Conservation (phyloP, 2,329 filamentous ascomycete species). For the Fusarium sp. region DNA sequence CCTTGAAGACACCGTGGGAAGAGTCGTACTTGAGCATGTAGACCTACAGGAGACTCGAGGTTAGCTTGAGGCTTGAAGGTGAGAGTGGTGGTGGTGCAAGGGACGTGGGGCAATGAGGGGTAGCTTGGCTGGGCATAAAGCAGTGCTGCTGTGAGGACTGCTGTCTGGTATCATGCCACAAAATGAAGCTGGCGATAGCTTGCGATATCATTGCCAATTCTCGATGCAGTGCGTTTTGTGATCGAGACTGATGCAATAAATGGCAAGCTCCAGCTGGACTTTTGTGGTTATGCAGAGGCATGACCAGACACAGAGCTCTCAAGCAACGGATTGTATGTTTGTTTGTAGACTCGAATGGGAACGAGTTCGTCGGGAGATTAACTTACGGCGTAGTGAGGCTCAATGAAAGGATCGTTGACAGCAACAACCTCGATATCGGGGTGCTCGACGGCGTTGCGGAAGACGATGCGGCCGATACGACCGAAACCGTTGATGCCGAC, state of each 20-base stretch:
- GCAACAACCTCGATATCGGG: constrained; percentile 91
- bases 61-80: constrained; percentile 14
- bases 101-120: constrained; percentile 29
- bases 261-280: neutral
- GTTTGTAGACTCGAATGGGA: constrained; percentile 9
- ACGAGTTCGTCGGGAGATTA: constrained; percentile 8
- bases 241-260: neutral
- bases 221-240: neutral
- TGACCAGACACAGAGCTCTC: neutral
- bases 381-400: constrained; percentile 96
- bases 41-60: constrained; percentile 65
- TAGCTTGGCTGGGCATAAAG: constrained; percentile 14
- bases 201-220: neutral
- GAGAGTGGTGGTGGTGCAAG: neutral
- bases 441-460: constrained; percentile 96
- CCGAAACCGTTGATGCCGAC: constrained; percentile 99
- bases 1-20: constrained; percentile 97
- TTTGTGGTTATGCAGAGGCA: neutral
- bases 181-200: neutral
- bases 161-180: neutral
- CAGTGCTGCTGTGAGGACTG: neutral
- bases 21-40: constrained; percentile 99
- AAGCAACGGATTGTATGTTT: neutral
- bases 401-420: constrained; percentile 99
- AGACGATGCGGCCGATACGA: constrained; percentile 98